These are phyloP conservation scores for Zygosaccharomyces lentus DNA, from an alignment of 805 yeast genomes.

Conservation along the genomic window DNA sequence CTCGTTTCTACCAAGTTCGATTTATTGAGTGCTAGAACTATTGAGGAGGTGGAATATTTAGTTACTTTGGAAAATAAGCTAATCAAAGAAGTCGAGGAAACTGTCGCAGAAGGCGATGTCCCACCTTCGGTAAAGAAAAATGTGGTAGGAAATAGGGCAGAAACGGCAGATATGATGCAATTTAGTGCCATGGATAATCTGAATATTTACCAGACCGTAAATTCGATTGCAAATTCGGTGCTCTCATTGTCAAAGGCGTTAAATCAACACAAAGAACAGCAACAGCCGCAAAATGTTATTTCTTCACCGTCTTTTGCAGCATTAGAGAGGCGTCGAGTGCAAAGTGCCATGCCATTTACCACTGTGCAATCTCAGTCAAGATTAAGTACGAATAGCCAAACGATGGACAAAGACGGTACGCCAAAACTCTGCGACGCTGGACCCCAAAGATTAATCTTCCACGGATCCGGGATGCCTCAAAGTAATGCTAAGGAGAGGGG, in stretches of 20 bases:
- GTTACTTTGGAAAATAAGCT: conserved; percentile 45
- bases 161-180: background rate
- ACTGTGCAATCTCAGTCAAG: conserved; percentile 8
- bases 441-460: conserved; percentile 27
- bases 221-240: conserved; percentile 34
- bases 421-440: conserved; percentile 12
- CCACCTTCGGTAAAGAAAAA: background rate
- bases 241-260: conserved; percentile 33
- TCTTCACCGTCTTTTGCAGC: conserved; percentile 26
- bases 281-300: conserved; percentile 4
- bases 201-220: conserved; percentile 34
- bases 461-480: conserved; percentile 3
- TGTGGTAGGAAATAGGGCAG: background rate
- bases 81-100: conserved; percentile 23
- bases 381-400: conserved; percentile 10
- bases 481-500: background rate
- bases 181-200: conserved; percentile 35
- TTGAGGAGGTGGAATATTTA: conserved; percentile 60
- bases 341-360: conserved; percentile 22
- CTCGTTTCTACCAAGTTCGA: conserved; percentile 45
- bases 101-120: conserved; percentile 3
- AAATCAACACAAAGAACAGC: conserved; percentile 14
- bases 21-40: conserved; percentile 62
- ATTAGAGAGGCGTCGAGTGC: conserved; percentile 23
- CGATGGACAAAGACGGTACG: conserved; percentile 9